A percentile compares a stretch with the other conserved stretches of the same genome.
Evolutionary conservation across 2,329 filamentous ascomycete genomes (phyloP).

Genomic region (Penicillium sumatraense): DNA sequence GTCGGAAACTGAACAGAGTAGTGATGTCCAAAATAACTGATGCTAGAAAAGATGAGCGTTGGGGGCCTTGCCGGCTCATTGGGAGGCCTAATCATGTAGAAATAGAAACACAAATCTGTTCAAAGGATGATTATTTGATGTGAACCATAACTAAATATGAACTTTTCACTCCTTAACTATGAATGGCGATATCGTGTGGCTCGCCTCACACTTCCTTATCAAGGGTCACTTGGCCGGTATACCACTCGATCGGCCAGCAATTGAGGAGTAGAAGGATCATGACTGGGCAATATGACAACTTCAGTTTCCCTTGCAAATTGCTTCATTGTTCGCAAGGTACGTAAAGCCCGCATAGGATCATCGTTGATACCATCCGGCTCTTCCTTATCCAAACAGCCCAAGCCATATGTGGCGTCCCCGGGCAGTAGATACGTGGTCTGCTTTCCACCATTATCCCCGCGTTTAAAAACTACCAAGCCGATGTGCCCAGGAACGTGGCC

Average conservation of each 20-base stretch:
- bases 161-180: too few relatives aligned
- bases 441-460: background rate
- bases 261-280: conserved; percentile 17
- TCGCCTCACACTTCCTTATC: background rate
- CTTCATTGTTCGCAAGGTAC: conserved; percentile 38
- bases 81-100: background rate
- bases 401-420: conserved; percentile 34
- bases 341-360: conserved; percentile 33
- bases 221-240: conserved; percentile 7
- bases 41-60: too few relatives aligned
- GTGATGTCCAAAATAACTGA: too few relatives aligned
- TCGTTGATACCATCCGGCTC: conserved; percentile 38
- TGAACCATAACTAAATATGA: too few relatives aligned
- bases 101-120: background rate
- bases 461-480: conserved; percentile 33
- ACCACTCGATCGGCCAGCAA: conserved; percentile 13
- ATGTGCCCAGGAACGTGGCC: conserved; percentile 42
- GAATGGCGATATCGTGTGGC: background rate
- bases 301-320: conserved; percentile 30
- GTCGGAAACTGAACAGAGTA: too few relatives aligned
- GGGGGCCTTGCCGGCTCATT: background rate
- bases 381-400: conserved; percentile 36
- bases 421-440: conserved; percentile 13
- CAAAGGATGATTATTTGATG: too few relatives aligned
- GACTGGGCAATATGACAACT: conserved; percentile 18